A percentile compares a stretch with the other conserved stretches of the same genome.
Conservation (phyloP, 345 rosid species). For the Brassica cretica region DNA sequence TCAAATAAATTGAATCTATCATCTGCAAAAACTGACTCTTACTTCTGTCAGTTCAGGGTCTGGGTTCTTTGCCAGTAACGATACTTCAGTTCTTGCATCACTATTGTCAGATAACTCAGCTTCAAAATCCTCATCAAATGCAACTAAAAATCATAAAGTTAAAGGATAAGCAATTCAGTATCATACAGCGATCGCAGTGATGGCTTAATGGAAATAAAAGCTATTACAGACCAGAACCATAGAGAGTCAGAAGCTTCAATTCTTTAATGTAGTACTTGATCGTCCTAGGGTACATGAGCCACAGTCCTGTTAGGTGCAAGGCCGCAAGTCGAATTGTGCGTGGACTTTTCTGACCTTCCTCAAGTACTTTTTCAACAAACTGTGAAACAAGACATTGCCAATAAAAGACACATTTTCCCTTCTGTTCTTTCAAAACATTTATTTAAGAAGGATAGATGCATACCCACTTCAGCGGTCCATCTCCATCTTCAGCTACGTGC, state of each 20-base stretch:
- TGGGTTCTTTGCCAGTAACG: conserved; percentile 63
- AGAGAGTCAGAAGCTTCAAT: conserved; percentile 78
- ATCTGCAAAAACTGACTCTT: conserved; percentile 35
- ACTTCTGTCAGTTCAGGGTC: conserved; percentile 85
- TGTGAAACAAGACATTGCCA: conserved; percentile 35
- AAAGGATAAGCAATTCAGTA: conserved; percentile 7
- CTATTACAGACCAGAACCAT: conserved; percentile 77
- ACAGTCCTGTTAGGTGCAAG: conserved; percentile 89
- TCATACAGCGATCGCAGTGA: conserved; percentile 6
- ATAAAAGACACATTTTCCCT: conserved; percentile 6
- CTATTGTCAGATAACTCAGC: conserved; percentile 77
- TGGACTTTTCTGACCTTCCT: conserved; percentile 94
- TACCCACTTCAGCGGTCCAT: conserved; percentile 95
- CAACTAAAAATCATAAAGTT: conserved; percentile 50
- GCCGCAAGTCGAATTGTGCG: conserved; percentile 96
- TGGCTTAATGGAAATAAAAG: conserved; percentile 9
- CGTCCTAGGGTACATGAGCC: conserved; percentile 68
- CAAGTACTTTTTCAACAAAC: conserved; percentile 81
- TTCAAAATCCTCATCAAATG: conserved; percentile 99
- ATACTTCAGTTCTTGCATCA: conserved; percentile 83
- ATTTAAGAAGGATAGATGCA: conserved; percentile 29
- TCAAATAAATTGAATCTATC: background rate
- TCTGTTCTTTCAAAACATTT: background rate
- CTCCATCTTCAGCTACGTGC: conserved; percentile 57
- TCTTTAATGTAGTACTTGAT: conserved; percentile 80